A percentile compares a stretch with the other conserved stretches of the same genome.
Conservation (phyloP, 768 basidiomycete species). For the Panaeolus papilionaceus region DNA sequence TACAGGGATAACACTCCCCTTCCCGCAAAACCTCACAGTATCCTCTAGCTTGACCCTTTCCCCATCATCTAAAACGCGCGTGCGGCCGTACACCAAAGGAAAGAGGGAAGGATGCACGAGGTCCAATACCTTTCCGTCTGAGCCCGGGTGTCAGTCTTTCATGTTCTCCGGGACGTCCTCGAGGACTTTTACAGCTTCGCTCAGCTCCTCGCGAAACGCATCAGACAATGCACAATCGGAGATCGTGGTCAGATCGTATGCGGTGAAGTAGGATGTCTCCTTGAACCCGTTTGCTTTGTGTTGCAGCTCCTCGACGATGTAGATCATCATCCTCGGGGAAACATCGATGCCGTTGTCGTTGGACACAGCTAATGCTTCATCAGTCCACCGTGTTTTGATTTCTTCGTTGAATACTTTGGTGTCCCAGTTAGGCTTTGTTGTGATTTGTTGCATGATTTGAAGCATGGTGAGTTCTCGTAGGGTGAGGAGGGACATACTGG, state of each 20-base stretch:
- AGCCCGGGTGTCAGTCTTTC: conserved; percentile 52
- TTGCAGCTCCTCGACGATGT: conserved; percentile 29
- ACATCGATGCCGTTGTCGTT: conserved; percentile 16
- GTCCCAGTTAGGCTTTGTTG: conserved; percentile 31
- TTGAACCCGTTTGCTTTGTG: conserved; percentile 24
- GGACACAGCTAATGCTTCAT: background rate
- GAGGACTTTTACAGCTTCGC: conserved; percentile 32
- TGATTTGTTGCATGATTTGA: conserved; percentile 27
- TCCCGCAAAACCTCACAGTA: conserved; percentile 30
- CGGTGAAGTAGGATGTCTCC: conserved; percentile 11
- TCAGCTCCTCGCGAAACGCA: conserved; percentile 25
- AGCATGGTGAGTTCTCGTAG: conserved; percentile 31
- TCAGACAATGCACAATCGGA: conserved; percentile 37
- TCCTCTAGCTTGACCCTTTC: conserved; percentile 26
- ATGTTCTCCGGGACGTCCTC: conserved; percentile 40
- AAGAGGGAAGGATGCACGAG: conserved; percentile 51
- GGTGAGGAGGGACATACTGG: conserved; percentile 22
- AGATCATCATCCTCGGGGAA: conserved; percentile 25
- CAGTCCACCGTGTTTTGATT: background rate
- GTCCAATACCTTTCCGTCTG: conserved; percentile 47
- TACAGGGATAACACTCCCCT: conserved; percentile 26
- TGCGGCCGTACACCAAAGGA: conserved; percentile 39
- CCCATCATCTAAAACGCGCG: conserved; percentile 23
- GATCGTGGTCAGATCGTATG: conserved; percentile 30
- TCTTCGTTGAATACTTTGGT: conserved; percentile 19